Base-by-base conservation (phyloP, 2,329 filamentous ascomycete genomes). In the Phialemonium atrogriseum region DNA sequence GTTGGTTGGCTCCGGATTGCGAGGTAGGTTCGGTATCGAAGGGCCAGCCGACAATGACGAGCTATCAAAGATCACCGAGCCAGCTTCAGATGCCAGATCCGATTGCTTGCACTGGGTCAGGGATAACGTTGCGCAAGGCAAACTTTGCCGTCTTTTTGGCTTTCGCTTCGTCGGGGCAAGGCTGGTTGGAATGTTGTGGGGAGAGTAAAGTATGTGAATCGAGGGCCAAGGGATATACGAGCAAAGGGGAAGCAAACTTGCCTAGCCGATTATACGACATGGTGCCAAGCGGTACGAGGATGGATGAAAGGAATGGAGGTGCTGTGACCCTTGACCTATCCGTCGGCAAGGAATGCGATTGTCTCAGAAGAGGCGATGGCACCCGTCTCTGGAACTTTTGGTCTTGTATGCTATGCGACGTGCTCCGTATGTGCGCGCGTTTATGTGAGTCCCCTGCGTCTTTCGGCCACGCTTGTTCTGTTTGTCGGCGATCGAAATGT, bases 211-310 rank as follows among this genome's bases (percentile, higher is more conserved):
- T n/a, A n/a, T n/a, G 27, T 21, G 27, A 28, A 28, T 17, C 20
- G 20, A 7, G 8, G 11, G 20, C 27, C n/a, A 21, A 28, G n/a
- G 10, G 15, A 9, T 27, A 17, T n/a, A 10, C 21, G 4, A 18
- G 5, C 21, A 14, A 18, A 28, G n/a, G 5, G 14, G 11, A 14
- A 10, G 27, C 11, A 39, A 38, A 74, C 75, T 64, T 69, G 75
- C 80, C 76, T 68, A 84, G 59, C 48, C 78, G 76, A 65, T 84
- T 82, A 64, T 85, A 85, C 54, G 77, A 73, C 77, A 84, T 83
- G 60, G 54, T 60, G 50, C 35, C 30, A 32, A 34, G 42, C 36
- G 38, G 30, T 40, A 35, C 40, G n/a, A n/a, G n/a, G n/a, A n/a
- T n/a, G n/a, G n/a, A n/a, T n/a, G n/a, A n/a, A n/a, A n/a, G n/a